phyloP scores from a whole-genome alignment of 805 yeast species.

The Blastobotrys chiropterorum region DNA sequence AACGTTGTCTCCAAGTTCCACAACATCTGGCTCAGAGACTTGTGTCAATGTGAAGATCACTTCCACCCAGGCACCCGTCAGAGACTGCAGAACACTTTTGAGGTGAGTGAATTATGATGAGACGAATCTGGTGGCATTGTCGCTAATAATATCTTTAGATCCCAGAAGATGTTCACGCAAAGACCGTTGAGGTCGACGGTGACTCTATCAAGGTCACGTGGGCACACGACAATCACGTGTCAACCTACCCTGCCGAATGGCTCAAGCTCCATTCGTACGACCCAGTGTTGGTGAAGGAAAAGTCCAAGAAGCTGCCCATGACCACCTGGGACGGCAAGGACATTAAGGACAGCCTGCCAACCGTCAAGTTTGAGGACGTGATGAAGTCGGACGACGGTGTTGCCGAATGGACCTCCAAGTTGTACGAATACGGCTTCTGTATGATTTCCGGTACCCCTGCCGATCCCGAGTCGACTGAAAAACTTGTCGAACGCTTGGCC shows the following conservation, averaged over 20 bases:
- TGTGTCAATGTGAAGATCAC: slow-evolving; percentile 53
- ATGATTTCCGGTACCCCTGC: slow-evolving; percentile 57
- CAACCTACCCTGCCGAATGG: slow-evolving; percentile 39
- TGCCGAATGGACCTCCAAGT: slow-evolving; percentile 49
- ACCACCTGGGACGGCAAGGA: slow-evolving; percentile 42
- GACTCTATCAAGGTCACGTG: slow-evolving; percentile 27
- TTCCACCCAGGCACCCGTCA: slow-evolving; percentile 53
- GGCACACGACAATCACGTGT: slow-evolving; percentile 37
- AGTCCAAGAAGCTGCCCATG: slow-evolving; percentile 28
- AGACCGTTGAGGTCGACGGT: slow-evolving; percentile 14
- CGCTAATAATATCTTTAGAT: slow-evolving; percentile 18
- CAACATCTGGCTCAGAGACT: slow-evolving; percentile 59
- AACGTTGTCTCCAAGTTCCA: slow-evolving; percentile 32
- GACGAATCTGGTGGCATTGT: too few relatives aligned
- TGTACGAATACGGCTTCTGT: slow-evolving; percentile 54
- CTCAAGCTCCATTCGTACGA: slow-evolving; percentile 46
- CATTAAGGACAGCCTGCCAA: slow-evolving; percentile 38
- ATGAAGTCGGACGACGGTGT: slow-evolving; percentile 42
- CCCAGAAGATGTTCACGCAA: slow-evolving; percentile 30
- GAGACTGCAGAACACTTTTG: slow-evolving; percentile 49
- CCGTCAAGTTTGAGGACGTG: slow-evolving; percentile 43
- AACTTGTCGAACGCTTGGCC: slow-evolving; percentile 49
- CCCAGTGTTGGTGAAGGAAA: slow-evolving; percentile 38
- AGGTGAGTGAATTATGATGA: slow-evolving; percentile 24
- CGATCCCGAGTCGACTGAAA: slow-evolving; percentile 52